Conservation (phyloP, 2,329 filamentous ascomycete species). For the Sporothrix phasma region DNA sequence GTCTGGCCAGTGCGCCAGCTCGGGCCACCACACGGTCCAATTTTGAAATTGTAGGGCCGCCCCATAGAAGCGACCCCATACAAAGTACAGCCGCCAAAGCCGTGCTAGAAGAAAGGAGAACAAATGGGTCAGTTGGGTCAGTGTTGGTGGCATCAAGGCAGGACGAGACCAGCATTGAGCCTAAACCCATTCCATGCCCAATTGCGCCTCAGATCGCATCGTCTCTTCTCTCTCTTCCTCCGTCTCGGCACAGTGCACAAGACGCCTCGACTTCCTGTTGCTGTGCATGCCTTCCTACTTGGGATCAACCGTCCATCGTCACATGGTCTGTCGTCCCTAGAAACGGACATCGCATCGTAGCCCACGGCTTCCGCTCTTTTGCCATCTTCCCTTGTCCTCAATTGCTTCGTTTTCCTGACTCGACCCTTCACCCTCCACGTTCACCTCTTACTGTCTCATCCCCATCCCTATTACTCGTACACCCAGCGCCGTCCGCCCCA, state of each 20-base stretch:
- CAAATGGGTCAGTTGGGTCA: not conserved
- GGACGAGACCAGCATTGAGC: not conserved
- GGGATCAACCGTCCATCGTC: not conserved
- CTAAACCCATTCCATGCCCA: constrained; percentile 12
- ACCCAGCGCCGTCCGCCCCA: not conserved
- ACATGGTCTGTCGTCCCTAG: not conserved
- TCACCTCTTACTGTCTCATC: constrained; percentile 2
- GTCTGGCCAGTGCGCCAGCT: not conserved
- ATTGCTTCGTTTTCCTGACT: not conserved
- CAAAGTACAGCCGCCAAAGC: not conserved
- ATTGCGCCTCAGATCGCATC: not conserved
- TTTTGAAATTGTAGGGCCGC: not conserved
- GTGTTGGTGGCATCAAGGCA: not conserved
- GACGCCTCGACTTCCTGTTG: not conserved
- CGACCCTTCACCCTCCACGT: not conserved
- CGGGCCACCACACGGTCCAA: not conserved
- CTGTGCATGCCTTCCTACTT: not conserved
- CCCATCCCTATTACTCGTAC: not conserved
- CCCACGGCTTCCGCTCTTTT: not conserved
- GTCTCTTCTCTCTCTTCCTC: not conserved
- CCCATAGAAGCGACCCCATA: not conserved
- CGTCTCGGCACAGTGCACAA: not conserved
- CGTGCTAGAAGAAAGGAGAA: not conserved
- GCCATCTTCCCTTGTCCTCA: not conserved
- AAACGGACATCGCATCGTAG: not conserved